Conservation (phyloP, 148 eudicot species). For the Vaccinium myrtillus region DNA sequence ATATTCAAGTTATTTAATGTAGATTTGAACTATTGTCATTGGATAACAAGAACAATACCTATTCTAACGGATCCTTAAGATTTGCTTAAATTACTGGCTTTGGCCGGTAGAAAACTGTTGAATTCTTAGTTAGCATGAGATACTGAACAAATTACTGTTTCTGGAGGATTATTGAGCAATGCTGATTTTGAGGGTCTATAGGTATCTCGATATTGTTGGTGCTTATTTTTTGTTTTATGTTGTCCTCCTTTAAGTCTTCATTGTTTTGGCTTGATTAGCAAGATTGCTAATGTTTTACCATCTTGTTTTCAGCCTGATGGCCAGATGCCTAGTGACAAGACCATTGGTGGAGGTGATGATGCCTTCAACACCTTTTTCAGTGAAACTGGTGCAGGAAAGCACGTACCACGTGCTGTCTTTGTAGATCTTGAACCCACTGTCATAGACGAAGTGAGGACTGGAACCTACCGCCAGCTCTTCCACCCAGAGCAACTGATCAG, state of each 20-base stretch:
- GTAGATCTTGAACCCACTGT: slow-evolving; percentile 38
- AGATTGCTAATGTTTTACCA: background rate
- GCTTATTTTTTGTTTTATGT: background rate
- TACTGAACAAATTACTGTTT: background rate
- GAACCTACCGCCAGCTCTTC: slow-evolving; percentile 33
- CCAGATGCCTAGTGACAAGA: slow-evolving; percentile 37
- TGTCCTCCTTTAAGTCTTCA: background rate
- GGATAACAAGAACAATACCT: background rate
- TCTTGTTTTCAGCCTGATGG: slow-evolving; percentile 27
- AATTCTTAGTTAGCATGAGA: too few relatives aligned
- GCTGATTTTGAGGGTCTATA: background rate
- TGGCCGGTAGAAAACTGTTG: too few relatives aligned
- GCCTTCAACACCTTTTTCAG: slow-evolving; percentile 40
- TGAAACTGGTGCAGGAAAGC: slow-evolving; percentile 37
- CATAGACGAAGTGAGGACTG: slow-evolving; percentile 35
- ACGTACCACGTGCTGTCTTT: slow-evolving; percentile 32
- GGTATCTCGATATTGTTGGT: background rate
- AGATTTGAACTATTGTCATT: background rate
- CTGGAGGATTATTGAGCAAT: background rate
- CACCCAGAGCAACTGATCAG: slow-evolving; percentile 36
- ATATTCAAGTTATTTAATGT: background rate
- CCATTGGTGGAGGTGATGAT: slow-evolving; percentile 35
- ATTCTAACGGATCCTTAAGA: background rate
- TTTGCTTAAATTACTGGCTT: background rate
- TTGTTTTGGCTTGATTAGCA: background rate